Evolutionary conservation across 176 grass and related monocot species (phyloP).

Genomic region (bread wheat (Triticum aestivum)): DNA sequence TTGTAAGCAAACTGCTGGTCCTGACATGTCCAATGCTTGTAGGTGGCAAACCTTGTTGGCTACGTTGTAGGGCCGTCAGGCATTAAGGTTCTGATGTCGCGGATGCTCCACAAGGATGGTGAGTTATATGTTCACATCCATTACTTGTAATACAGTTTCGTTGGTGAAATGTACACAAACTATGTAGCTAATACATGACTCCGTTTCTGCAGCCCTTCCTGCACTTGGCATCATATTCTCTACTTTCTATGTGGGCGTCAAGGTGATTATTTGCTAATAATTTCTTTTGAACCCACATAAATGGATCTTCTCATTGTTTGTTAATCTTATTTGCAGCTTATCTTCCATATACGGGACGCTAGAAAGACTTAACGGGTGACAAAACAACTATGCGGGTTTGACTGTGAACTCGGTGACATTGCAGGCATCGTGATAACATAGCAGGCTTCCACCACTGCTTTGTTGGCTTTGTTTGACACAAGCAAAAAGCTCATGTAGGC

Average conservation of each 20-base stretch:
- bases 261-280: constrained; percentile 50
- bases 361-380: constrained; percentile 27
- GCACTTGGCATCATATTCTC: constrained; percentile 55
- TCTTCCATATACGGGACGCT: constrained; percentile 76
- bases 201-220: constrained; percentile 46
- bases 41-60: constrained; percentile 92
- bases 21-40: constrained; percentile 13
- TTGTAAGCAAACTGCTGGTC: not conserved
- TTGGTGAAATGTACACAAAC: not conserved
- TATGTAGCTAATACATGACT: constrained; percentile 30
- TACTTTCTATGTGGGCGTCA: constrained; percentile 83
- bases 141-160: not conserved
- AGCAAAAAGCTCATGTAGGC: not conserved
- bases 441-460: not conserved
- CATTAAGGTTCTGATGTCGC: constrained; percentile 62
- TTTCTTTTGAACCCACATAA: not conserved
- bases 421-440: not conserved
- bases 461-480: not conserved
- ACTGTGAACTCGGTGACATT: not conserved
- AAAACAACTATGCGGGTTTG: not conserved
- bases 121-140: constrained; percentile 23
- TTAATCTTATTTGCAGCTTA: constrained; percentile 58
- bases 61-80: constrained; percentile 81
- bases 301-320: not conserved
- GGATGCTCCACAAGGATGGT: constrained; percentile 70